Evolutionary conservation across 2,329 filamentous ascomycete genomes (phyloP), one percentile per base, ranked within the genome.

Genomic region (Chrysoporthe austroafricana): DNA sequence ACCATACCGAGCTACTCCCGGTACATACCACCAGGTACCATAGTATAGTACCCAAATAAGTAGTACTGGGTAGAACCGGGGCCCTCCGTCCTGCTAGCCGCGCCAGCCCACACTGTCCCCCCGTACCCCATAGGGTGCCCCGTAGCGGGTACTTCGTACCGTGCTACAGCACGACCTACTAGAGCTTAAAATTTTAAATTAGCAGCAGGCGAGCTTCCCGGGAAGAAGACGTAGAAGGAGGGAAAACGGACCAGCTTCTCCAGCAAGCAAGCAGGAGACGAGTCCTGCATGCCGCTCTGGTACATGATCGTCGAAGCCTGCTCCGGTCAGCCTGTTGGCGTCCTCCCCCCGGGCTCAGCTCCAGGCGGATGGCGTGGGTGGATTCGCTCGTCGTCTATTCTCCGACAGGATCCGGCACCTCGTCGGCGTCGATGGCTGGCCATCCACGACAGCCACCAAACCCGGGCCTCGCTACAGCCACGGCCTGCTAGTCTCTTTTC

Each of bases 321-420:
- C 6, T 43, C 34, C 44, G 14, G 21, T 54, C 32, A 32, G n/a
- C n/a, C 21, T 3, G 21, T 52, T 26, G n/a, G 21, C 48, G 36
- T 39, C 9, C 36, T 39, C 36, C 36, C 36, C 8, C 36, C 36
- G 36, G 9, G 36, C 36, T 39, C 36, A 39, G 36, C 36, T 39
- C 34, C 54, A 57, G 34, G 21, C 50, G 13, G 39, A n/a, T 39
- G 18, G 32, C 26, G 8, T 13, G n/a, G 21, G 39, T 44, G 57
- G n/a, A 4, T 8, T 60, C n/a, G 39, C 26, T 39, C 36, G 3
- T 21, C 44, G 6, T 56, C 36, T 39, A 8, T 56, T 57, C 62
- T 56, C 62, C 62, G 62, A 63, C 39, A 46, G 61, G 61, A 36
- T 54, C 9, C 34, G 60, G 61, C 61, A 63, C 21, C 61, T 63